Conservation (phyloP, 345 rosid species). For the Leavenworthia alabamica region DNA sequence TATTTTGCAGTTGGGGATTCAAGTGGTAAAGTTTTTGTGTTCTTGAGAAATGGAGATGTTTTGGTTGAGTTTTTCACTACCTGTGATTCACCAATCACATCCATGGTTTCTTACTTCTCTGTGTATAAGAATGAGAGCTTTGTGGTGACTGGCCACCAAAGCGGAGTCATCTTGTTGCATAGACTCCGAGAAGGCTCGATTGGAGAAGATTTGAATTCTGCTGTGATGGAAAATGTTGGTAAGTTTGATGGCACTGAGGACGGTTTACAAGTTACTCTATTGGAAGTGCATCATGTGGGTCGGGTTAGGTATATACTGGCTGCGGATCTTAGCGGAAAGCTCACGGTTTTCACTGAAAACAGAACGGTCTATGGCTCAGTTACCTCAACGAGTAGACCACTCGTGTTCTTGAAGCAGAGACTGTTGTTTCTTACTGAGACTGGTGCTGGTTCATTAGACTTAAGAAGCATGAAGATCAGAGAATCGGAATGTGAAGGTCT, state of each 20-base stretch:
- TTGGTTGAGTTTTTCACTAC: conserved; percentile 49
- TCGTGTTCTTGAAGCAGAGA: conserved; percentile 85
- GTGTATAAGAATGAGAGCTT: conserved; percentile 70
- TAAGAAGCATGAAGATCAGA: conserved; percentile 77
- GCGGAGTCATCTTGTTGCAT: conserved; percentile 60
- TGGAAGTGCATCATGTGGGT: conserved; percentile 92
- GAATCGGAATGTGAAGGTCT: conserved; percentile 85
- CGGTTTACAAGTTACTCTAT: conserved; percentile 42
- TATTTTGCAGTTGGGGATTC: conserved; percentile 88
- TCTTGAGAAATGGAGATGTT: conserved; percentile 78
- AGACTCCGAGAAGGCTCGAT: conserved; percentile 49
- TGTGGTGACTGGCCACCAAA: conserved; percentile 66
- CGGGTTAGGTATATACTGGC: conserved; percentile 66
- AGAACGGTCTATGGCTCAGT: conserved; percentile 71
- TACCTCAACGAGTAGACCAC: conserved; percentile 52
- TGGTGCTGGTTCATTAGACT: conserved; percentile 92
- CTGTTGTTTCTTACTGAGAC: conserved; percentile 79
- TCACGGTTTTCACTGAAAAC: conserved; percentile 59
- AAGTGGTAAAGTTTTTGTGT: conserved; percentile 62
- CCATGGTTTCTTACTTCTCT: conserved; percentile 75
- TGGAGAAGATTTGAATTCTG: conserved; percentile 61
- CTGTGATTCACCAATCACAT: conserved; percentile 50
- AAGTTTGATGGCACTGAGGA: conserved; percentile 35
- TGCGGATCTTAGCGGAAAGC: conserved; percentile 52
- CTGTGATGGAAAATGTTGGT: conserved; percentile 51